These are phyloP conservation scores for Sabuloglossum arenarium DNA, from an alignment of 495 filamentous ascomycete species.

Conservation along the genomic window DNA sequence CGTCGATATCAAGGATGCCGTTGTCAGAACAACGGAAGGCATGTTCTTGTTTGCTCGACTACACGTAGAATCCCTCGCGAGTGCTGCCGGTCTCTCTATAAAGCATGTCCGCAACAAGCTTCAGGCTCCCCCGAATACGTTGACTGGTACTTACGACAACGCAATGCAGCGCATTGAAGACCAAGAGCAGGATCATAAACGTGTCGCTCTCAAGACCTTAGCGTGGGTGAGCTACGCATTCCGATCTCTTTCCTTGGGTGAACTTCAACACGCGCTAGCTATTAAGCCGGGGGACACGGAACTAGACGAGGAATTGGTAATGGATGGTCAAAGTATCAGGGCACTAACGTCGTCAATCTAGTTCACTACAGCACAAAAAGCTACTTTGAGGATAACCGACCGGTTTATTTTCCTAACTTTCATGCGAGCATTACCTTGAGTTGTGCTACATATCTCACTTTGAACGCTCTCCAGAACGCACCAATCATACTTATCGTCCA, in stretches of 20 bases:
- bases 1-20: constrained; percentile 6
- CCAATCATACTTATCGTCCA: not conserved
- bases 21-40: constrained; percentile 9
- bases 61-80: constrained; percentile 23
- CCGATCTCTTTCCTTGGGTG: constrained; percentile 18
- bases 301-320: constrained; percentile 22
- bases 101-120: constrained; percentile 17
- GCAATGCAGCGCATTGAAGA: constrained; percentile 23
- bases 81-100: constrained; percentile 12
- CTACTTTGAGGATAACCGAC: constrained; percentile 24
- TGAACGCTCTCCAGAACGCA: constrained; percentile 4
- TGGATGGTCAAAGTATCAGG: constrained; percentile 19
- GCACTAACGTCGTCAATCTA: constrained; percentile 27
- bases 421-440: constrained; percentile 15
- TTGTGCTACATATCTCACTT: constrained; percentile 27
- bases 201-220: constrained; percentile 19
- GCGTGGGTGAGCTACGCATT: constrained; percentile 24
- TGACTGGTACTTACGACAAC: constrained; percentile 20
- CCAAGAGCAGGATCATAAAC: constrained; percentile 12
- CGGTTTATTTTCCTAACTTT: constrained; percentile 18
- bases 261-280: constrained; percentile 28
- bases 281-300: constrained; percentile 13
- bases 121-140: constrained; percentile 12
- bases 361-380: constrained; percentile 33
- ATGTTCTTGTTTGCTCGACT: constrained; percentile 32